Conservation (phyloP, 2,329 filamentous ascomycete genomes). For the Colletotrichum destructivum region DNA sequence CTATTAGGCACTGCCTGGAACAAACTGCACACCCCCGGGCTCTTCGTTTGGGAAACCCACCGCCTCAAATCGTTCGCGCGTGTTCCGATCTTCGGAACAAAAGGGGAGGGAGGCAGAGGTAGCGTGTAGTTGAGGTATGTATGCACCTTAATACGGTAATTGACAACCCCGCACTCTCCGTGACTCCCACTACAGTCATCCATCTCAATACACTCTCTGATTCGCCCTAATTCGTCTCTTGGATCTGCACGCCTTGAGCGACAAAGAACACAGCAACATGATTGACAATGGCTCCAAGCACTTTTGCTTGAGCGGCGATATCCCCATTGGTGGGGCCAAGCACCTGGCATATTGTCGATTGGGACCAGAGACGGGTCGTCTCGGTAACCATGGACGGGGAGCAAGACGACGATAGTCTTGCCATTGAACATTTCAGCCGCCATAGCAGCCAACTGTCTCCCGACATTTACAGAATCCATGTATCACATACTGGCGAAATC, state of each 20-base stretch:
- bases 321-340: slow-evolving; percentile 44
- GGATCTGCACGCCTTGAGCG: too few species aligned
- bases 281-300: too few species aligned
- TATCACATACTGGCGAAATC: slow-evolving; percentile 50
- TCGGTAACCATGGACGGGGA: slow-evolving; percentile 50
- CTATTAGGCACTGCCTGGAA: not conserved
- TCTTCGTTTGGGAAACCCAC: not conserved
- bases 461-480: slow-evolving; percentile 44
- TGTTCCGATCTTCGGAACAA: not conserved
- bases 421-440: slow-evolving; percentile 46
- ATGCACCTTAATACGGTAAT: too few species aligned
- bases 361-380: slow-evolving; percentile 49
- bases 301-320: too few species aligned
- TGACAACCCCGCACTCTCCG: too few species aligned
- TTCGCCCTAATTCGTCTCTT: too few species aligned
- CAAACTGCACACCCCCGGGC: not conserved
- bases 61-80: not conserved
- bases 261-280: too few species aligned
- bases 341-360: slow-evolving; percentile 49
- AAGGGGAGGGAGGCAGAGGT: not conserved
- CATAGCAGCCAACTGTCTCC: slow-evolving; percentile 43
- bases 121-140: too few species aligned
- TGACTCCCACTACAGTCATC: too few species aligned
- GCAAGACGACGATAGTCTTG: slow-evolving; percentile 45
- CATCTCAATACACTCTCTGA: too few species aligned